These are phyloP conservation scores for Alternaria alternata DNA, from an alignment of 2,329 filamentous ascomycete species.

Conservation along the genomic window DNA sequence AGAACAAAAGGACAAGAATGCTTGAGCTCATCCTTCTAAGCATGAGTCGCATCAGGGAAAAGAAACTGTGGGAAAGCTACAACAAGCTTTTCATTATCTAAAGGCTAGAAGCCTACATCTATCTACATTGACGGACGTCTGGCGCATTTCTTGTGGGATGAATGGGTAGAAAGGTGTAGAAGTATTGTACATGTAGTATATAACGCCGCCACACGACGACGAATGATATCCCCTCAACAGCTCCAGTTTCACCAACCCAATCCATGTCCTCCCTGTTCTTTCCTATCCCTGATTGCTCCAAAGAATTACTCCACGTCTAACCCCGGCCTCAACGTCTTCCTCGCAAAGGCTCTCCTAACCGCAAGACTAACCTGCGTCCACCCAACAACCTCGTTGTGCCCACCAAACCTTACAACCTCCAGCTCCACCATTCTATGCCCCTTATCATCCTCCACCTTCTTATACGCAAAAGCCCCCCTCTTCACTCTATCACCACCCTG, in stretches of 20 bases:
- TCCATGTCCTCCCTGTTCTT: neutral
- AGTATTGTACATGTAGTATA: conserved; percentile 29
- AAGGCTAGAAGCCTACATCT: conserved; percentile 24
- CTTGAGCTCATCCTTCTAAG: conserved; percentile 54
- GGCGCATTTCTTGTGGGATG: conserved; percentile 18
- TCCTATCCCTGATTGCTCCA: neutral
- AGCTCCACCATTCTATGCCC: conserved; percentile 47
- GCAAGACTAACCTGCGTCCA: conserved; percentile 71
- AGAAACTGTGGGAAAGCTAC: neutral
- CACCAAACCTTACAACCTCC: conserved; percentile 56
- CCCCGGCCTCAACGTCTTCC: conserved; percentile 43
- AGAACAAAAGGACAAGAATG: conserved; percentile 69
- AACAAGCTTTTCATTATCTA: neutral
- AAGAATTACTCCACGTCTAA: conserved; percentile 39
- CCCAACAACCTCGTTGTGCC: conserved; percentile 73
- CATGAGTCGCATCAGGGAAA: conserved; percentile 24
- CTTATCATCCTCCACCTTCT: conserved; percentile 40
- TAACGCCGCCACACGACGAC: conserved; percentile 8
- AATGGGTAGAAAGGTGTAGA: conserved; percentile 13
- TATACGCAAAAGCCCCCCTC: conserved; percentile 48
- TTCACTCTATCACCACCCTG: conserved; percentile 42
- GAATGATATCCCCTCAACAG: conserved; percentile 26
- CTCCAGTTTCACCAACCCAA: neutral
- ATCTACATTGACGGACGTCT: conserved; percentile 15
- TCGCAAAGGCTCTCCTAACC: conserved; percentile 71